A percentile compares a stretch with the other conserved stretches of the same genome.
Evolutionary conservation across 768 basidiomycete species (phyloP).

Genomic region (Tylopilus subfusipes): DNA sequence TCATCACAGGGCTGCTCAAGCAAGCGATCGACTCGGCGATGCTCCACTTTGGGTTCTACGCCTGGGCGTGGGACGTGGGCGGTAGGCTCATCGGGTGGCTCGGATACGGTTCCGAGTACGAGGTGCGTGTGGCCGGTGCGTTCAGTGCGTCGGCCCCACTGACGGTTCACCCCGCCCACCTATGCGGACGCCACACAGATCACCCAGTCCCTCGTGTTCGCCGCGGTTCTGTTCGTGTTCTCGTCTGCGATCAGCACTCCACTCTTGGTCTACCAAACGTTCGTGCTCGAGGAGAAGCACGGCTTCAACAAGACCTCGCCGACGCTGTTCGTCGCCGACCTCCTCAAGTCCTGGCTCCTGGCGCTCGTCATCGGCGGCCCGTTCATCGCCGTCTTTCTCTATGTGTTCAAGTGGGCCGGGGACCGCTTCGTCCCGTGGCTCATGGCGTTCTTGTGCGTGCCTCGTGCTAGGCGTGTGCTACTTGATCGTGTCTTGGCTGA

Average conservation of each 20-base stretch:
- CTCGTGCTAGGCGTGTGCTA: background rate
- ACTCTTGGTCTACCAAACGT: slow-evolving; percentile 79
- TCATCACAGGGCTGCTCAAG: slow-evolving; percentile 71
- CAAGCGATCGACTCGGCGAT: slow-evolving; percentile 67
- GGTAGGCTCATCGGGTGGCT: slow-evolving; percentile 46
- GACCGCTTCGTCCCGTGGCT: slow-evolving; percentile 90
- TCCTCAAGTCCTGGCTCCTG: slow-evolving; percentile 75
- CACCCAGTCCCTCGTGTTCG: slow-evolving; percentile 76
- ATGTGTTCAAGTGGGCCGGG: slow-evolving; percentile 91
- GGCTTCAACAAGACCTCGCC: slow-evolving; percentile 96
- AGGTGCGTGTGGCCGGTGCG: slow-evolving; percentile 43
- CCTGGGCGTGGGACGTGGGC: slow-evolving; percentile 75
- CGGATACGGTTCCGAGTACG: slow-evolving; percentile 69
- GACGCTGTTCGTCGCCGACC: slow-evolving; percentile 68
- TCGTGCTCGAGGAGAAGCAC: slow-evolving; percentile 91
- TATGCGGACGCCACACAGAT: slow-evolving; percentile 36
- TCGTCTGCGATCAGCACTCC: slow-evolving; percentile 72
- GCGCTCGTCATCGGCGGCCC: slow-evolving; percentile 75
- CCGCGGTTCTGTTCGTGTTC: slow-evolving; percentile 59
- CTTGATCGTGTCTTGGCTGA: background rate
- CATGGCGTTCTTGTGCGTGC: slow-evolving; percentile 82
- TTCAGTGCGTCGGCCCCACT: background rate
- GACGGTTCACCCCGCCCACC: background rate
- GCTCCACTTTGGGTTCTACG: slow-evolving; percentile 74
- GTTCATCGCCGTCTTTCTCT: slow-evolving; percentile 82